Percentiles rank a stretch among this genome's conserved stretches.
Conservation (phyloP, 805 yeast species). For the Pichia rugopelliculosa region DNA sequence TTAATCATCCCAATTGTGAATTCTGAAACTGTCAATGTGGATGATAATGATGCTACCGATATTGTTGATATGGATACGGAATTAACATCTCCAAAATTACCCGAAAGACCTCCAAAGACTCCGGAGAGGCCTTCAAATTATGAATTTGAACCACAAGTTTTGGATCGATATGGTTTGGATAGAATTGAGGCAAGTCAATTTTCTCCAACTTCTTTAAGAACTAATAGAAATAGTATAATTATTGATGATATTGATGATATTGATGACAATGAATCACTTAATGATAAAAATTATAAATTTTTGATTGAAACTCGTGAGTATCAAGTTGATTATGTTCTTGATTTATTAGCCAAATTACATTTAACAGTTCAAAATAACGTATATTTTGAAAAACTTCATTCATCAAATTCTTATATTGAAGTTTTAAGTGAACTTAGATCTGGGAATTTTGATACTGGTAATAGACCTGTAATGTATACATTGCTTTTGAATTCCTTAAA, state of each 20-base stretch:
- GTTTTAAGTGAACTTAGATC: slow-evolving; percentile 19
- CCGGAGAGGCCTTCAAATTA: neutral
- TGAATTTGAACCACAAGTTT: neutral
- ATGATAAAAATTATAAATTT: slow-evolving; percentile 1
- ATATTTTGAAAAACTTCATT: slow-evolving; percentile 16
- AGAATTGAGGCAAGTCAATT: slow-evolving; percentile 5
- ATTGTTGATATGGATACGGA: neutral
- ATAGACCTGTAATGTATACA: slow-evolving; percentile 15
- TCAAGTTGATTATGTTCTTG: slow-evolving; percentile 12
- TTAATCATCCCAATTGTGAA: slow-evolving; percentile 4
- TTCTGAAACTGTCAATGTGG: neutral
- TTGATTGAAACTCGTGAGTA: slow-evolving; percentile 11
- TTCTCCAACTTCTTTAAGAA: slow-evolving; percentile 5
- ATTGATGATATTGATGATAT: neutral
- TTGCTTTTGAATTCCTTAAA: slow-evolving; percentile 14
- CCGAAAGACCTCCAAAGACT: slow-evolving; percentile 1
- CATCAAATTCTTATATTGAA: slow-evolving; percentile 17
- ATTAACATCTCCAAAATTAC: slow-evolving; percentile 1
- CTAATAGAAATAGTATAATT: neutral
- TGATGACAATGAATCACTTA: neutral
- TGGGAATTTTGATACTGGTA: slow-evolving; percentile 15
- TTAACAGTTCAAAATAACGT: slow-evolving; percentile 14
- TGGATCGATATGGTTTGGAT: slow-evolving; percentile 11
- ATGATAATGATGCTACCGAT: neutral
- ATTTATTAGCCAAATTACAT: slow-evolving; percentile 7